Base-by-base conservation (phyloP, 257 asterid species). In the Salvia splendens region DNA sequence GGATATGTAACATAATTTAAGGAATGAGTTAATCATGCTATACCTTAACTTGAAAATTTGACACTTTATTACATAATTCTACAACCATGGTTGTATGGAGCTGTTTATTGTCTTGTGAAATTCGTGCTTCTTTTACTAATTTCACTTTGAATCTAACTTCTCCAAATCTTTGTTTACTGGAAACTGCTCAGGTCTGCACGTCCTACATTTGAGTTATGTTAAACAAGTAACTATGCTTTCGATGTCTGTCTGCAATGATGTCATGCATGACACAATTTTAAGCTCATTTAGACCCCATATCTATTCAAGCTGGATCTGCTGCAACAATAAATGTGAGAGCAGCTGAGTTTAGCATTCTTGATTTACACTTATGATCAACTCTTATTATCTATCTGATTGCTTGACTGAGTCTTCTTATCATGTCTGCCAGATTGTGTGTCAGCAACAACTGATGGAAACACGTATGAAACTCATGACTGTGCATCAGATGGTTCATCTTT, bases 381-480 rank as follows among this genome's bases (percentile, higher is more conserved):
- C 69, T 66, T 65, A 41, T 12, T 42, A 20, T 48, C 43, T 60
- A 24, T 24, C 30, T 24, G 57, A 51, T 49, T 33, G 14, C 71
- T 63, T 41, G 30, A 58, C 50, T 12, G 8, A 43, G 46, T 51
- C 70, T 57, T 65, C 63, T 59, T 51, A 15, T 67, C 17, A 24
- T 14, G 38, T 73, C 43, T 59, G 59, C 59, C 62, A 15, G 60
- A 51, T 62, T 59, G 59, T 42, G 45, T 51, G 61, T 42, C 67
- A 61, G 78, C 63, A 67, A 59, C 20, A 43, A 51, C 61, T 60
- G 78, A 59, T 35, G 73, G 48, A 41, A 59, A 58, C 53, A 58
- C 2, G 65, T 60, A 60, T 50, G 78, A 52, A 67, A 67, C 48
- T 67, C 46, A 51, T 30, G 50, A 64, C 28, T 59, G 60, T 24